phyloP scores from a whole-genome alignment of 139 green algal genomes.

The Mychonastes homosphaera region DNA sequence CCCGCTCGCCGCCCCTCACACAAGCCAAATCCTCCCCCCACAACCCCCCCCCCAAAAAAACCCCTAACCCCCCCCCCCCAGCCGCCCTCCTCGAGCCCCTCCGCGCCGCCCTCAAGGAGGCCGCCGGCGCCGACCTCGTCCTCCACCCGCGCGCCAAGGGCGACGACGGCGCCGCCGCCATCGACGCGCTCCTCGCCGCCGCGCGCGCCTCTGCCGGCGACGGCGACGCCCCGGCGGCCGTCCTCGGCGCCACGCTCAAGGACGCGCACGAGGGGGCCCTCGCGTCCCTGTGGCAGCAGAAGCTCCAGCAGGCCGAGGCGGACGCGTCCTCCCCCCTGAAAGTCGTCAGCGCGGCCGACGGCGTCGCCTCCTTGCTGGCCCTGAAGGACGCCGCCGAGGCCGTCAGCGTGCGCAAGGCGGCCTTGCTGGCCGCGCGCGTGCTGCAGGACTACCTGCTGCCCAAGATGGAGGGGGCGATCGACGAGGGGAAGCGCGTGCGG shows the following conservation, averaged over 20 bases:
- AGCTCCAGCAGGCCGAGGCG: slow-evolving; percentile 8
- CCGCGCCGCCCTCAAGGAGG: slow-evolving; percentile 13
- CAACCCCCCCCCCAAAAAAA: too few relatives aligned
- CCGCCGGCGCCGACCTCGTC: slow-evolving; percentile 35
- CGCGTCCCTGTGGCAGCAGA: slow-evolving; percentile 5
- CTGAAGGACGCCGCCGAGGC: slow-evolving; percentile 76
- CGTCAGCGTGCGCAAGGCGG: slow-evolving; percentile 77
- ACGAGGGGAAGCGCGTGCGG: slow-evolving; percentile 81
- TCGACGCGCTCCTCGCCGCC: slow-evolving; percentile 7
- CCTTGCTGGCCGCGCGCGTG: slow-evolving; percentile 55
- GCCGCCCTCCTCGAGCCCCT: slow-evolving; percentile 52
- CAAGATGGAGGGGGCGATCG: slow-evolving; percentile 57
- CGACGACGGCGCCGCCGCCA: slow-evolving; percentile 46
- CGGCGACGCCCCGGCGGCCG: too few relatives aligned
- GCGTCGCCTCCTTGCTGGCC: slow-evolving; percentile 55
- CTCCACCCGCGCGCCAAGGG: slow-evolving; percentile 66
- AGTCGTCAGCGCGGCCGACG: slow-evolving; percentile 32
- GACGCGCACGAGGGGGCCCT: slow-evolving; percentile 60
- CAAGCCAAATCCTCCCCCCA: too few relatives aligned
- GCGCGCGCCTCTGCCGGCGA: too few relatives aligned
- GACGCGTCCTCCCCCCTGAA: not conserved
- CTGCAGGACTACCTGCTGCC: slow-evolving; percentile 66
- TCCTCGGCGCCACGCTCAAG: slow-evolving; percentile 66
- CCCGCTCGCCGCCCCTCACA: too few relatives aligned
- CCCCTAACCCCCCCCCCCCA: too few relatives aligned